Evolutionary conservation across 2,329 filamentous ascomycete genomes (phyloP), one percentile per base, ranked within the genome.

Genomic region (Dactylellina leptospora): DNA sequence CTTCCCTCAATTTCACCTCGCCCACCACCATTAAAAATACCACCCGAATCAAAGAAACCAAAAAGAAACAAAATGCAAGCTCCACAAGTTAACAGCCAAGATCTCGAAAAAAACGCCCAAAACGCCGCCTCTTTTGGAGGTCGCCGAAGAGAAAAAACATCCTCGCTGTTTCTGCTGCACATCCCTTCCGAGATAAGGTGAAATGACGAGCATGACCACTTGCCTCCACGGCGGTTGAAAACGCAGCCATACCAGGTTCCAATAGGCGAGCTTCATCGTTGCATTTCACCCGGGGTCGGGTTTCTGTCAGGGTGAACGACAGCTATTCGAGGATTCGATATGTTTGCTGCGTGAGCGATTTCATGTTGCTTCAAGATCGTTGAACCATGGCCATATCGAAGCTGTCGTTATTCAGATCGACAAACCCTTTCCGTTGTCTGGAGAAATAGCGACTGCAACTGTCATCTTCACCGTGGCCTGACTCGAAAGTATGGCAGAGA

Each of bases 151-250:
- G 51, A 53, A 54, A n/a, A n/a, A n/a, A n/a, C n/a, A n/a, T 27
- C 53, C 61, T 47, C 47, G 61, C 33, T 51, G 44, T 48, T 66
- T 66, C 28, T 70, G 48, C 58, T 60, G 64, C 50, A 42, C 51
- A 55, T 63, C 66, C 54, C 47, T 71, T 59, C 66, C 66, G 66
- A 62, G 66, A 71, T 71, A 71, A 63, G 66, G 51, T 71, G 42
- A 51, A 61, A 63, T 71, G 51, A 47, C 58, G 53, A 36, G 58
- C 50, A 58, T 71, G 66, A 71, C 58, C 58, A 54, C 25, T 60
- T 59, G 23, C 54, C 33, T 36, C 28, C 42, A 48, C 61, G 28
- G 58, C 58, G 58, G 58, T 71, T 63, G 50, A 63, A 68, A 45
- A 60, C 56, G 16, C 50, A 56, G 28, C 27, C 58, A 59, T 5